Evolutionary conservation across 176 grass and related monocot species (phyloP).

Genomic region (Aegilops tauschii): DNA sequence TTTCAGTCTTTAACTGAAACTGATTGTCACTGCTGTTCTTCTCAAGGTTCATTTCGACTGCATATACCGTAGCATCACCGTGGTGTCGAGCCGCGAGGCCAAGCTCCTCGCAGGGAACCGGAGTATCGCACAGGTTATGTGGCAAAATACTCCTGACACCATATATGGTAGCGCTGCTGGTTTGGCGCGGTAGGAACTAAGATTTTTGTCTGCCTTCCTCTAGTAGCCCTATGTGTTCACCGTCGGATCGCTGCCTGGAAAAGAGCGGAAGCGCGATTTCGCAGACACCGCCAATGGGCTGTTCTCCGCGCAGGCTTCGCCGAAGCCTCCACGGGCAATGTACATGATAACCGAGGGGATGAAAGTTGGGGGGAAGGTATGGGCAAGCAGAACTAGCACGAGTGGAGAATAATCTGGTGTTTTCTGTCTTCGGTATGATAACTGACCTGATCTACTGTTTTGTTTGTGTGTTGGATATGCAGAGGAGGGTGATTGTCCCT

Average conservation of each 20-base stretch:
- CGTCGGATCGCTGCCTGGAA: slow-evolving; percentile 77
- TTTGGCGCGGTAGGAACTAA: slow-evolving; percentile 25
- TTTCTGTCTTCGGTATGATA: background rate
- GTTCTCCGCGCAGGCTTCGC: slow-evolving; percentile 81
- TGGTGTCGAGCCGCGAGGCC: slow-evolving; percentile 81
- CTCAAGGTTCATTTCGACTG: slow-evolving; percentile 93
- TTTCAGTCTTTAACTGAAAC: background rate
- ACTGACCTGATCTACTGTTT: background rate
- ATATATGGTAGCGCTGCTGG: background rate
- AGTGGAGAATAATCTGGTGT: background rate
- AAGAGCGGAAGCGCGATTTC: slow-evolving; percentile 88
- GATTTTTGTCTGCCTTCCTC: slow-evolving; percentile 37
- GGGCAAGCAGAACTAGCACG: background rate
- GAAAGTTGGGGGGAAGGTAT: slow-evolving; percentile 94
- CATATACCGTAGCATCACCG: slow-evolving; percentile 75
- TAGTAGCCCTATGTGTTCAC: slow-evolving; percentile 99
- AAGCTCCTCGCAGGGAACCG: slow-evolving; percentile 95
- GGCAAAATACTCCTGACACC: background rate
- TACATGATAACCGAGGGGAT: slow-evolving; percentile 90
- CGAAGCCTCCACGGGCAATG: slow-evolving; percentile 75
- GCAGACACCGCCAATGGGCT: slow-evolving; percentile 80
- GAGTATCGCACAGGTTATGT: slow-evolving; percentile 84
- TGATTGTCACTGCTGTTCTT: background rate
- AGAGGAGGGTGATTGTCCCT: slow-evolving; percentile 86
- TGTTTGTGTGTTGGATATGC: slow-evolving; percentile 17